These are phyloP conservation scores for Leptographium radiaticola DNA, from an alignment of 2,329 filamentous ascomycete genomes.

Conservation along the genomic window DNA sequence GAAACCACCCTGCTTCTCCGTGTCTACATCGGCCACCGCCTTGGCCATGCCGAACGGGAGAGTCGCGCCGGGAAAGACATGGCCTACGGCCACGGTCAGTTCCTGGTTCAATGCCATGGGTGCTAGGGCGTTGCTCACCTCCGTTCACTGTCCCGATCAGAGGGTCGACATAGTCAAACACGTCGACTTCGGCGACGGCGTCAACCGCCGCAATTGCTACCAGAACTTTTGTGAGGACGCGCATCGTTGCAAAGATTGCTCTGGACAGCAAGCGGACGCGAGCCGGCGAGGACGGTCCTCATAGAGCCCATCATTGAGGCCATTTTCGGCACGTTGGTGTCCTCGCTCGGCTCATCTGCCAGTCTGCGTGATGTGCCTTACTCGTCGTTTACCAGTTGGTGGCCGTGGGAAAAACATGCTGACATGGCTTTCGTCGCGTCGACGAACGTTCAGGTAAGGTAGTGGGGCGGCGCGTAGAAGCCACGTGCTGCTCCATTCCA, in stretches of 20 bases:
- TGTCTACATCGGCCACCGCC: conserved; percentile 38
- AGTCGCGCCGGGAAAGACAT: conserved; percentile 44
- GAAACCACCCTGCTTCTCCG: conserved; percentile 31
- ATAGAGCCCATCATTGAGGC: neutral
- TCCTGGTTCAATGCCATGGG: neutral
- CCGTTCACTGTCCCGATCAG: conserved; percentile 33
- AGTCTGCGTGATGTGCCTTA: neutral
- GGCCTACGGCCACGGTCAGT: conserved; percentile 23
- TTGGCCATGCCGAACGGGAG: conserved; percentile 44
- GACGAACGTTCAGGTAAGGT: too few species aligned
- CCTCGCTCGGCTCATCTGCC: too few species aligned
- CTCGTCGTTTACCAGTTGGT: neutral
- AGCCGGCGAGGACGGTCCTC: neutral
- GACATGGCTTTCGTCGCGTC: too few species aligned
- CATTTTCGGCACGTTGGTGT: too few species aligned
- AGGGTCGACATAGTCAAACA: conserved; percentile 24
- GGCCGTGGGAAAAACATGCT: too few species aligned
- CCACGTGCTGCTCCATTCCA: too few species aligned
- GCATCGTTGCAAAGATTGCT: neutral
- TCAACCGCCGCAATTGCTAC: neutral
- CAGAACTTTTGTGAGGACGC: neutral
- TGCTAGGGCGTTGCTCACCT: neutral
- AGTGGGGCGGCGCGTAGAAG: too few species aligned
- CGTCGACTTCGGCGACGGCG: neutral
- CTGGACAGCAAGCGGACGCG: too few species aligned